Base-by-base conservation (phyloP, 768 basidiomycete species). In the Mycena leptocephala region DNA sequence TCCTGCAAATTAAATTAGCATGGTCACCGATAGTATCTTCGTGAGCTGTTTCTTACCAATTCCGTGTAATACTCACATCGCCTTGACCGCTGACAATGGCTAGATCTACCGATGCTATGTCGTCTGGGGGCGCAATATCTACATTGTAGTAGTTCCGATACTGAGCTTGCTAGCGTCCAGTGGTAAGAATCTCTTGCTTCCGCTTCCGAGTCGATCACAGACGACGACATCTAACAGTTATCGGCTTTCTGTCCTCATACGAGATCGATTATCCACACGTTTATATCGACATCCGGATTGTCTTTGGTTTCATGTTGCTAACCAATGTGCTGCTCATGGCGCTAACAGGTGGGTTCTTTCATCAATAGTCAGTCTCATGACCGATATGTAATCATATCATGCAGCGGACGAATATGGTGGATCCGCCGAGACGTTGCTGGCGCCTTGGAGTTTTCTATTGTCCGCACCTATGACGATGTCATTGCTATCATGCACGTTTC, bases 21-120 rank as follows among this genome's bases (percentile, higher is more conserved):
- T 68, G 13, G 67, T 68, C 33, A 35, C 67, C 3, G 67, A 68
- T 33, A 32, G 67, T 28, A 55, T 68, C 53, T 68, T 68, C 55
- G 67, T 68, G 39, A 24, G 67, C 53, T 30, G 26, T 55, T 55
- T 55, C 53, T 55, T 68, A 7, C 37, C 37, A 8, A 13, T 39
- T 6, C 24, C 24, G 48, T 55, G 53, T 22, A 28, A 41, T 56
- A n/a, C 11, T 39, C 24, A 41, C 53, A 55, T 55, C 22, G n/a
- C n/a, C 37, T 30, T 10, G 28, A 24, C n/a, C 51, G 51, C 35
- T 67, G 11, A 55, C 16, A 26, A 55, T 56, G 28, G 28, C 53
- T 55, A 68, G 67, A 56, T 35, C 14, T 68, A 68, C 26, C 67
- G 67, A 16, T 68, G 67, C 33, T 68, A 56, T 53, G 28, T 56